Base-by-base conservation (phyloP, 2,329 filamentous ascomycete species). In the Penicillium oxalicum region DNA sequence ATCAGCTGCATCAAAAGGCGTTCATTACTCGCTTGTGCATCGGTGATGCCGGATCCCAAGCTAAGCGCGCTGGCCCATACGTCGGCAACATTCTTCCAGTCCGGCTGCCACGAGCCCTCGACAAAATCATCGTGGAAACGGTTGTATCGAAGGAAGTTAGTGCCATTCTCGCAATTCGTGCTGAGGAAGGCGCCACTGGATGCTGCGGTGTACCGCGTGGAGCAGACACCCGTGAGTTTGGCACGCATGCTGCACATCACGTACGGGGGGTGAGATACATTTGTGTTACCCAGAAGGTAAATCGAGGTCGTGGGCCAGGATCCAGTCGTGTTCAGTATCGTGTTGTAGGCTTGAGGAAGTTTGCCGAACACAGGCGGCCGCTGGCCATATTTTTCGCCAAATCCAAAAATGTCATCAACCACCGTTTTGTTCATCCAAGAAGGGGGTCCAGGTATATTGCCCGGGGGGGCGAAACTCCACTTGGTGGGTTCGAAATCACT, bases 401-500 rank as follows among this genome's bases (percentile, higher is more conserved):
- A 90, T 8, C 74, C 73, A 58, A 91, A 91, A 1, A 90, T 69
- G 2, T 86, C 77, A 57, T 91, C 86, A 0, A 88, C 79, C 0
- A 71, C 76, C 0, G 82, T 87, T 9, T 66, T 64, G 52, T 83
- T 83, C 1, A 77, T 60, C 64, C 70, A 82, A 37, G 60, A 58
- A 70, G 76, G 38, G 50, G 61, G 32, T 49, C 58, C 5, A 61
- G 66, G 36, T 56, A 73, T 13, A 62, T 75, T n/a, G 25, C 12
- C 6, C 54, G 67, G 9, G 40, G 69, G 6, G 47, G 59, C 1
- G 62, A 46, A 44, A 12, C 58, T 56, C 58, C 64, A 68, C 4
- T 37, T 57, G 4, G 60, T 61, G 3, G 57, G 45, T 43, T 68
- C 59, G 50, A 68, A 65, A 5, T 57, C 34, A 4, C 40, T 44